phyloP scores from a whole-genome alignment of 2,329 filamentous ascomycete species.

The Neopestalotiopsis clavispora region DNA sequence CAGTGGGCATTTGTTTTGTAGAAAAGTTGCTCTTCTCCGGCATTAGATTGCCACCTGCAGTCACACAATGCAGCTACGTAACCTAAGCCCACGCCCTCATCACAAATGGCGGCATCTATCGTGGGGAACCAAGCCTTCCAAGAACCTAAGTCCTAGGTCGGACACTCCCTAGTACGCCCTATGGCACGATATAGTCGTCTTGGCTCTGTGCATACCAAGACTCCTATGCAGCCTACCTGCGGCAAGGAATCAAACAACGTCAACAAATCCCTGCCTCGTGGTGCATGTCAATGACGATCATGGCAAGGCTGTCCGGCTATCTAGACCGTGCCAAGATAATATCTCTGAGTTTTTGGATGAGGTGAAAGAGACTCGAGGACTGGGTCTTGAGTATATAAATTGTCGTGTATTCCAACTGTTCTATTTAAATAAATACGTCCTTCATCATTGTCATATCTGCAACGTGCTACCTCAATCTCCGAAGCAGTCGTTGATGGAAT shows the following conservation, averaged over 20 bases:
- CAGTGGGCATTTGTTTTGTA: background rate
- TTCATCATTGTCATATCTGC: background rate
- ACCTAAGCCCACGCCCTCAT: background rate
- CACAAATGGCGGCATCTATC: no score
- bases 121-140: constrained; percentile 3
- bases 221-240: background rate
- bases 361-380: background rate
- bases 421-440: background rate
- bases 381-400: background rate
- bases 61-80: background rate
- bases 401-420: background rate
- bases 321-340: constrained; percentile 3
- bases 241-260: background rate
- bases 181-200: constrained; percentile 7
- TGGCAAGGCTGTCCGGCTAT: background rate
- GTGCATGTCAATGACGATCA: constrained; percentile 1
- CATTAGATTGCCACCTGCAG: background rate
- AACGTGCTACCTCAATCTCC: background rate
- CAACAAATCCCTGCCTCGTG: background rate
- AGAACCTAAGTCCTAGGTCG: constrained; percentile 5
- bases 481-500: background rate
- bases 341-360: background rate
- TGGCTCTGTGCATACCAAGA: constrained; percentile 10
- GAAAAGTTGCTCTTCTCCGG: background rate
- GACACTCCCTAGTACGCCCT: background rate